Base-by-base conservation (phyloP, 495 filamentous ascomycete genomes). In the Pseudevernia furfuracea region DNA sequence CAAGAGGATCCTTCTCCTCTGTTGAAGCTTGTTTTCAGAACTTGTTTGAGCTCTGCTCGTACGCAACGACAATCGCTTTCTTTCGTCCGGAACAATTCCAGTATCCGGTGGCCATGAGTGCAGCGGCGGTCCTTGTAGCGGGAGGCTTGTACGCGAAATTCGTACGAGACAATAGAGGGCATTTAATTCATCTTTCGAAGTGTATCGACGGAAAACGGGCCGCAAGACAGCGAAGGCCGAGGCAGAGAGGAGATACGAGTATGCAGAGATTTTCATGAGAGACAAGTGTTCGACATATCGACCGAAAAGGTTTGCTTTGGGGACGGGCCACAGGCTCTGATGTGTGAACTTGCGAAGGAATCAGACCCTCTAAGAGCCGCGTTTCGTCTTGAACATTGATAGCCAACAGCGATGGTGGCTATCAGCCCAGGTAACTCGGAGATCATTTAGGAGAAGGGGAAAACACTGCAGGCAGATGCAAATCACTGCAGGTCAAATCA, bases 21-120 rank as follows among this genome's bases (percentile, higher is more conserved):
- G 77, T 81, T 10, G 87, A 91, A 69, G 74, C 80, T 36, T 76
- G 85, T 0, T 75, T 82, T 12, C 87, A 90, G 71, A 90, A 85
- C 66, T 55, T 80, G 8, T 89, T 88, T 65, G 87, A 91, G 70
- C 75, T 89, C 44, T 65, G 82, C 1, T 84, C 87, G 0, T 89
- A 79, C 65, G 78, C 78, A 0, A 76, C 78, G 0, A 91, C 88
- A 0, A 81, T 89, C 49, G 67, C 83, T 14, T 89, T 84, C 60
- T 71, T 81, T 1, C 69, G 63, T 0, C 86, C 87, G 0, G 74
- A 77, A 0, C 75, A 85, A 53, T 91, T 91, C 71, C 71, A 78
- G 60, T 86, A 81, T 66, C 86, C 87, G 0, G 81, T 81, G 0
- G 67, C 83, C 21, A 79, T 89, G 64, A 86, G 82, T 57, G 75